Conservation (phyloP, 75 land plant genomes). For the Pinus tabuliformis region DNA sequence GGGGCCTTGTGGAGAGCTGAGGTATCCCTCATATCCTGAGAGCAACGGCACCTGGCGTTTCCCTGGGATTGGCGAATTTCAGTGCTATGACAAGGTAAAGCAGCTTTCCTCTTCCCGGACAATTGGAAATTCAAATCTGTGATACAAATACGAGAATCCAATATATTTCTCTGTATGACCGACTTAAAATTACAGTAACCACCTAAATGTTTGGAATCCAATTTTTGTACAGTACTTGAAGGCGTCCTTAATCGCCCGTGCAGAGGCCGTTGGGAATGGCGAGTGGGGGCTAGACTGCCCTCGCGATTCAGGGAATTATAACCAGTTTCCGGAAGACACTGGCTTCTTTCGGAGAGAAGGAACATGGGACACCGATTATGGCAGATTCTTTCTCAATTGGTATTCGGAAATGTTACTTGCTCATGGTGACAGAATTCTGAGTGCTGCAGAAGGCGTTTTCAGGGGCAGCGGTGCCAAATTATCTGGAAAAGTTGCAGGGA, state of each 20-base stretch:
- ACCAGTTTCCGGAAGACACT: conserved; percentile 87
- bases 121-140: too few relatives aligned
- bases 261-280: conserved; percentile 53
- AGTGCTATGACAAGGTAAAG: conserved; percentile 86
- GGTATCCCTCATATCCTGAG: conserved; percentile 85
- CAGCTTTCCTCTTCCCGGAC: conserved; percentile 10
- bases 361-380: conserved; percentile 82
- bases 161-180: too few relatives aligned
- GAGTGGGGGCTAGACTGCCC: conserved; percentile 84
- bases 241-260: conserved; percentile 72
- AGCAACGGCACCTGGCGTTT: conserved; percentile 76
- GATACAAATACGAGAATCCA: not conserved
- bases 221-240: conserved; percentile 64
- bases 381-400: conserved; percentile 86
- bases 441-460: conserved; percentile 72
- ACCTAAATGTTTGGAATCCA: too few relatives aligned
- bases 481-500: conserved; percentile 91
- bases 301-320: conserved; percentile 78
- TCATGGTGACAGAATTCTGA: conserved; percentile 75
- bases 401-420: conserved; percentile 79
- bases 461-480: conserved; percentile 69
- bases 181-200: too few relatives aligned
- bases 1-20: conserved; percentile 88
- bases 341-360: conserved; percentile 81
- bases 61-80: conserved; percentile 88